A percentile compares a stretch with the other conserved stretches of the same genome.
These are phyloP conservation scores for Neonectria coccinea DNA, from an alignment of 2,329 filamentous ascomycete genomes.

Conservation along the genomic window DNA sequence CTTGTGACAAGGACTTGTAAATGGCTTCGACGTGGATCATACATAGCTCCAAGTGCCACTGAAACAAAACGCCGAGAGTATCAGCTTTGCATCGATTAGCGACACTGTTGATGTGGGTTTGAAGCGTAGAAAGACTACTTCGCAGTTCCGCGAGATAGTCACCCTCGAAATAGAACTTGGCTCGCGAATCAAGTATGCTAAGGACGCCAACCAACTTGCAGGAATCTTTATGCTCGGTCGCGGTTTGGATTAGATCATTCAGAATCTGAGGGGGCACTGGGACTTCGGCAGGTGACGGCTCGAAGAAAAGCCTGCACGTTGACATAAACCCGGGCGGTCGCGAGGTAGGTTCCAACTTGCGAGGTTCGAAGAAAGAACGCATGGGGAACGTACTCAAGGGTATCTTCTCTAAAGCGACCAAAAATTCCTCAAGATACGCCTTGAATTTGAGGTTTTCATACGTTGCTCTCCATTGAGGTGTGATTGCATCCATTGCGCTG, in stretches of 20 bases:
- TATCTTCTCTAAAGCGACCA: not conserved
- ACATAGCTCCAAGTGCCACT: slow-evolving; percentile 13
- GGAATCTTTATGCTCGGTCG: not conserved
- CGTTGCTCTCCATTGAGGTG: slow-evolving; percentile 25
- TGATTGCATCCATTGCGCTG: not conserved
- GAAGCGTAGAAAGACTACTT: slow-evolving; percentile 19
- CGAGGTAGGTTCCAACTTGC: fast-evolving
- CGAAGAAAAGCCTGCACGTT: slow-evolving; percentile 5
- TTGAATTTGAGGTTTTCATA: slow-evolving; percentile 26
- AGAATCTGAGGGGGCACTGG: fast-evolving
- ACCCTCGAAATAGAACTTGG: slow-evolving; percentile 20
- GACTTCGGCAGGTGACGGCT: not conserved
- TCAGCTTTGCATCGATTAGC: not conserved
- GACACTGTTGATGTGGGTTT: not conserved
- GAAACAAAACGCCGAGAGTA: not conserved
- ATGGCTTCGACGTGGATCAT: not conserved
- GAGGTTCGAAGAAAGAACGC: not conserved
- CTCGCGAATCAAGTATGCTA: slow-evolving; percentile 6
- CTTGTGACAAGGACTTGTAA: not conserved
- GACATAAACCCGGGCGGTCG: slow-evolving; percentile 16
- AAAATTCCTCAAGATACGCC: slow-evolving; percentile 16
- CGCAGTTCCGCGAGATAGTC: slow-evolving; percentile 23
- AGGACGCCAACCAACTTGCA: slow-evolving; percentile 15
- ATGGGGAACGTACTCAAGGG: not conserved
- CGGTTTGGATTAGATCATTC: not conserved